These are phyloP conservation scores for Colletotrichum lindemuthianum DNA, from an alignment of 2,329 filamentous ascomycete species.

Conservation along the genomic window DNA sequence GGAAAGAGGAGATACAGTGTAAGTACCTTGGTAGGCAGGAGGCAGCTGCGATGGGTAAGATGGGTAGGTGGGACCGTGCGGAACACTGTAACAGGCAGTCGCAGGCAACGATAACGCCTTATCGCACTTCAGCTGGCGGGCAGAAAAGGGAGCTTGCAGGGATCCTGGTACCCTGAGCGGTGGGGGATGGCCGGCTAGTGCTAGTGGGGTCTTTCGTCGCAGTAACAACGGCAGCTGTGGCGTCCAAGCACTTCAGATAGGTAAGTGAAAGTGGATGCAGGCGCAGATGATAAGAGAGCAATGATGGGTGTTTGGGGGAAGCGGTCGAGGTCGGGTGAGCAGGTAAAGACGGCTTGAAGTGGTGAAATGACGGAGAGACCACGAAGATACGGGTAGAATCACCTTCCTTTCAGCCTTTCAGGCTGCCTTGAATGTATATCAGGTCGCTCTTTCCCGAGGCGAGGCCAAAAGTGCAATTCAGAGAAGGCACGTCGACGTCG, in stretches of 20 bases:
- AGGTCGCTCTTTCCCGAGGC: neutral
- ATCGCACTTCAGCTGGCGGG: slow-evolving; percentile 21
- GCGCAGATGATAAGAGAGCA: neutral
- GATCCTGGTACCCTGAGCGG: slow-evolving; percentile 7
- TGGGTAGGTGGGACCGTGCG: neutral
- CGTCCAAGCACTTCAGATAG: too few relatives aligned
- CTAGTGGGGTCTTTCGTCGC: slow-evolving; percentile 30
- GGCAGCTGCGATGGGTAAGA: neutral
- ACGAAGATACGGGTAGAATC: too few relatives aligned
- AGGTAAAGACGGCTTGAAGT: too few relatives aligned
- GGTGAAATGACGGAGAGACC: too few relatives aligned
- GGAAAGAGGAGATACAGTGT: slow-evolving; percentile 24
- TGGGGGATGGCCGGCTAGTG: slow-evolving; percentile 20
- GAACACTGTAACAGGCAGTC: slow-evolving; percentile 37
- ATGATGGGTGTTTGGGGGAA: neutral
- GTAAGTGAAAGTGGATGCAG: neutral
- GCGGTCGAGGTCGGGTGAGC: too few relatives aligned
- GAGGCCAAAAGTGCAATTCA: slow-evolving; percentile 15
- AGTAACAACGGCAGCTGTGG: slow-evolving; percentile 9
- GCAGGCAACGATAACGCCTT: slow-evolving; percentile 44
- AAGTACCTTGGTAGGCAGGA: slow-evolving; percentile 3
- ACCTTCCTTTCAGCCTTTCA: too few relatives aligned
- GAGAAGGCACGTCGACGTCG: neutral
- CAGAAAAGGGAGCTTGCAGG: slow-evolving; percentile 20
- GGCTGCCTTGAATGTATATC: too few relatives aligned